A percentile compares a stretch with the other conserved stretches of the same genome.
These are phyloP conservation scores for Teratosphaeria epicoccoides DNA, from an alignment of 2,329 filamentous ascomycete genomes.

Conservation along the genomic window DNA sequence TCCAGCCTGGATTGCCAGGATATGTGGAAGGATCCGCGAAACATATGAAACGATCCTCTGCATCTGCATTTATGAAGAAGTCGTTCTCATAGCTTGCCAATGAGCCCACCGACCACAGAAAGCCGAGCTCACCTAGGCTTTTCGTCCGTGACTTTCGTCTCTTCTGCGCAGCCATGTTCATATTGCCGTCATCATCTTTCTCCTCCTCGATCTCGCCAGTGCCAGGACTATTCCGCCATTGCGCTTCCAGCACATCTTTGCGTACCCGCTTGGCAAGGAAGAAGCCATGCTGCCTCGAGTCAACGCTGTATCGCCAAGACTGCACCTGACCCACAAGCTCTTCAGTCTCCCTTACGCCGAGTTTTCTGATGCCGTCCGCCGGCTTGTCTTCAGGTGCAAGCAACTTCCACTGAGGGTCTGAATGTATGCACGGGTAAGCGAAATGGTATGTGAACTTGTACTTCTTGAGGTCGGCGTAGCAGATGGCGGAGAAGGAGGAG, in stretches of 20 bases:
- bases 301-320: conserved; percentile 75
- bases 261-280: conserved; percentile 78
- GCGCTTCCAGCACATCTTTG: conserved; percentile 21
- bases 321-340: conserved; percentile 72
- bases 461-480: conserved; percentile 92
- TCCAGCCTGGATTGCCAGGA: conserved; percentile 78
- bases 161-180: conserved; percentile 24
- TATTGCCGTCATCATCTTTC: conserved; percentile 22
- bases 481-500: conserved; percentile 77
- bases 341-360: conserved; percentile 62
- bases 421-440: conserved; percentile 86
- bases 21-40: conserved; percentile 94
- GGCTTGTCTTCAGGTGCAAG: conserved; percentile 25
- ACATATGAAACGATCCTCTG: conserved; percentile 69
- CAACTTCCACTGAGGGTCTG: conserved; percentile 70
- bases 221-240: conserved; percentile 23
- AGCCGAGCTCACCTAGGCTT: conserved; percentile 47
- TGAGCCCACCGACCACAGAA: conserved; percentile 65
- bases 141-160: conserved; percentile 41
- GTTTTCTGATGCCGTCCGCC: conserved; percentile 34
- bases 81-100: conserved; percentile 71
- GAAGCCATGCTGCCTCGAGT: conserved; percentile 81
- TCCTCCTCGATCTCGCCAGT: conserved; percentile 20
- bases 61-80: conserved; percentile 65
- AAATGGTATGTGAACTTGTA: conserved; percentile 99